phyloP scores from a whole-genome alignment of 2,329 filamentous ascomycete species.

The Ophiostoma sp. region DNA sequence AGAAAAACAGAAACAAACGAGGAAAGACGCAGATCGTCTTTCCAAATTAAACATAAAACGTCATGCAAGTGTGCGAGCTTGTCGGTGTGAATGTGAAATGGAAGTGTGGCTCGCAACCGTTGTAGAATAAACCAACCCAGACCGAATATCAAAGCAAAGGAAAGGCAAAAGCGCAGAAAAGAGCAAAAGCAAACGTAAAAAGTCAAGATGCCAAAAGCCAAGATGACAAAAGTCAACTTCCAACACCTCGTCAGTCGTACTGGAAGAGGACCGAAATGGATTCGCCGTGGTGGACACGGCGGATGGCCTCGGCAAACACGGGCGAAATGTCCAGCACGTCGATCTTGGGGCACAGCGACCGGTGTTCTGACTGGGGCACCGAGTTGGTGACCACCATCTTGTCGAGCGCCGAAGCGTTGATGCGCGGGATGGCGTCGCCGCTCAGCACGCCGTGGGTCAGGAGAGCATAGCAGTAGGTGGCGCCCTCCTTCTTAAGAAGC shows the following conservation, averaged over 20 bases:
- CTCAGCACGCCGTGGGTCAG: conserved; percentile 93
- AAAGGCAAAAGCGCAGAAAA: conserved; percentile 7
- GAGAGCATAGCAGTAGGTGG: conserved; percentile 83
- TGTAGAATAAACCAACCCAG: background rate
- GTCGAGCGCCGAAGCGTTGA: conserved; percentile 89
- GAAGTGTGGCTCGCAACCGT: background rate
- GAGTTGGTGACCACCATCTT: conserved; percentile 95
- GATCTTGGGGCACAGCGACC: conserved; percentile 72
- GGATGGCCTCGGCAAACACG: conserved; percentile 91
- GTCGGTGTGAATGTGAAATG: background rate
- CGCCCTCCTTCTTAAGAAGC: conserved; percentile 91
- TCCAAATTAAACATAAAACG: conserved; percentile 3
- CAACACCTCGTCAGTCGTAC: conserved; percentile 54
- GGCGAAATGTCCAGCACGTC: conserved; percentile 87
- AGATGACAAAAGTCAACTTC: background rate
- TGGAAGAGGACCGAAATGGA: conserved; percentile 95
- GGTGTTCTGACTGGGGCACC: conserved; percentile 81
- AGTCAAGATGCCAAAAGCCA: conserved; percentile 3
- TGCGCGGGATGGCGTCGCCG: conserved; percentile 87
- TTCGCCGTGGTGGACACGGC: conserved; percentile 93
- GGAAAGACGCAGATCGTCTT: background rate
- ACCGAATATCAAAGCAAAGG: conserved; percentile 1
- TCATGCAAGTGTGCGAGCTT: background rate
- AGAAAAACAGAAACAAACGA: background rate
- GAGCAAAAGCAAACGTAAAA: background rate